Evolutionary conservation across 352 stramenopile genomes (phyloP).

Genomic region (Blastocystis sp.): DNA sequence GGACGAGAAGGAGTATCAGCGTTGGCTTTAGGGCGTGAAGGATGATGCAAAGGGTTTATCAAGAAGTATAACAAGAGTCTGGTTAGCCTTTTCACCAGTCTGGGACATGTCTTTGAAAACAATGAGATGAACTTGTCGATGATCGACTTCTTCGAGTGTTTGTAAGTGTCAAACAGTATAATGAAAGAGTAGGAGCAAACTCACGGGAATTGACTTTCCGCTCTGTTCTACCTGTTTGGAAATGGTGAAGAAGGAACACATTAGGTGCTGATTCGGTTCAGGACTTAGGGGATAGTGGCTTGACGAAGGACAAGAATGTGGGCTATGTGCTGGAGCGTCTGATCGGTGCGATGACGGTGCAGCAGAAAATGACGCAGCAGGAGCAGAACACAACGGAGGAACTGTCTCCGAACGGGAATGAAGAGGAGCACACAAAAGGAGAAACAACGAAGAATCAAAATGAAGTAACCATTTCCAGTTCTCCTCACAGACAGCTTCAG

Average conservation of each 20-base stretch:
- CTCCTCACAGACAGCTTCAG: background rate
- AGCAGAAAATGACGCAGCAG: conserved; percentile 33
- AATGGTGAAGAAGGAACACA: conserved; percentile 31
- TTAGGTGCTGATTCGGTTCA: background rate
- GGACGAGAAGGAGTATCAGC: conserved; percentile 59
- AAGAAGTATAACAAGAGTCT: conserved; percentile 56
- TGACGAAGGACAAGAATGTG: conserved; percentile 57
- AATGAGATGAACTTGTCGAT: conserved; percentile 10
- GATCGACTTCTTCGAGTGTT: conserved; percentile 66
- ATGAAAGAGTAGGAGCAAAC: conserved; percentile 19
- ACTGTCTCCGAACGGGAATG: background rate
- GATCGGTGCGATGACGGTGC: conserved; percentile 56
- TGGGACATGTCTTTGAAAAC: conserved; percentile 16
- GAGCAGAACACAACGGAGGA: background rate
- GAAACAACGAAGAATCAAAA: too few relatives aligned
- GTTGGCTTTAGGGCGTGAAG: background rate
- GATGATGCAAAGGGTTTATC: conserved; percentile 20
- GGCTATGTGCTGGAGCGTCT: conserved; percentile 59
- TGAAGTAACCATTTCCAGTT: too few relatives aligned
- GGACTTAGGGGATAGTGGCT: background rate
- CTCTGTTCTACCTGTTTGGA: conserved; percentile 62
- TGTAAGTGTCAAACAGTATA: background rate
- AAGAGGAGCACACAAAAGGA: conserved; percentile 25
- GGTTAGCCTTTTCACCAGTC: conserved; percentile 23
- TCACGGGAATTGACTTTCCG: conserved; percentile 48